Base-by-base conservation (phyloP, 2,329 filamentous ascomycete species). In the Talaromyces sp. region DNA sequence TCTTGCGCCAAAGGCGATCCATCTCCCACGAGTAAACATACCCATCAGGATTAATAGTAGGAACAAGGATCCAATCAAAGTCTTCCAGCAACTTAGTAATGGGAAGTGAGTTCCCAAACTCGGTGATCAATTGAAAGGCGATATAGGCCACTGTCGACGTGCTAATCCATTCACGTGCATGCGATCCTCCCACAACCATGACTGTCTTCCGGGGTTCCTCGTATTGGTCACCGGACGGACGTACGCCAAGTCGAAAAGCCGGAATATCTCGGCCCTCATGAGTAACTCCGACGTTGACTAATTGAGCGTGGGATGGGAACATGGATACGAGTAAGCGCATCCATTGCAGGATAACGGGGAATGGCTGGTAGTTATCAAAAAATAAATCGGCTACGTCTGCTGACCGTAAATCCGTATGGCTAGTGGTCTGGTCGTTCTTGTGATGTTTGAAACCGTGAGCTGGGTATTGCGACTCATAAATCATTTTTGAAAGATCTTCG, bases 91-190 rank as follows among this genome's bases (percentile, higher is more conserved):
- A 83, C 67, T 88, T 89, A 22, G 91, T 93, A 63, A 96, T 89
- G 13, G 78, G 78, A 81, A 84, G 68, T 73, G 84, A 78, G 85
- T 92, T 91, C 64, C 91, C 91, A 76, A 94, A 96, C 4, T 88
- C 86, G 0, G 91, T 93, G 72, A 97, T 91, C 58, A 98, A 84
- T 17, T 88, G 91, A 86, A 95, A 97, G 10, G 94, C 92, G 34
- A 97, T 81, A 72, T 96, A 98, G 72, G 90, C 96, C 61, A 96
- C 92, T 0, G 93, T 96, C 72, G 90, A 95, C 0, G 90, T 93
- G 56, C 92, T 92, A 69, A 99, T 96, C 95, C 95, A 99, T 82
- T 99, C 95, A 43, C 95, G 87, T 2, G 93, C 94, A 77, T 98
- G 95, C n/a, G 91, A 84, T 58, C 94, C 94, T 63, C 92, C 95